These are phyloP conservation scores for Raddia guianensis DNA, from an alignment of 176 grass and related monocot species.

Conservation along the genomic window DNA sequence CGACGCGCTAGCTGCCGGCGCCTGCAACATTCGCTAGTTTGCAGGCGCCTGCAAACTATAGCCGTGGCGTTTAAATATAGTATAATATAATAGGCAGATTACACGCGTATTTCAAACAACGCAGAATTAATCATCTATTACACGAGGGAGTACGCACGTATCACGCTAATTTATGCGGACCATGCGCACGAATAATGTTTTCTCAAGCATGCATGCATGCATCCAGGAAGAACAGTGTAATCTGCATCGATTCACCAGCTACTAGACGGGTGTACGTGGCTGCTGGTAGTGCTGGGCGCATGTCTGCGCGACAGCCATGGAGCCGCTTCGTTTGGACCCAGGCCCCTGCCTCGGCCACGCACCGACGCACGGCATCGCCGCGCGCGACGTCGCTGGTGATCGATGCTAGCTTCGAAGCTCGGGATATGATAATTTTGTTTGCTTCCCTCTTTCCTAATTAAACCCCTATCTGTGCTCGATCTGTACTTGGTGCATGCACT, in stretches of 20 bases:
- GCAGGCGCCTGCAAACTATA: too few species aligned
- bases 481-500: background rate
- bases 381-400: too few species aligned
- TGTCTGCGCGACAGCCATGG: constrained; percentile 37
- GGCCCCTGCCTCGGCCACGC: constrained; percentile 36
- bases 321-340: constrained; percentile 34
- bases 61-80: too few species aligned
- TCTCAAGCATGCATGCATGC: background rate
- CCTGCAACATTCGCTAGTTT: too few species aligned
- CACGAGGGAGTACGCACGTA: too few species aligned
- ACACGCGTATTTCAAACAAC: too few species aligned
- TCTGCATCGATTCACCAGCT: background rate
- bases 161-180: too few species aligned
- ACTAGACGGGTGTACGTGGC: constrained; percentile 2
- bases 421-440: constrained; percentile 40
- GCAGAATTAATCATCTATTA: too few species aligned
- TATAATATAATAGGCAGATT: too few species aligned
- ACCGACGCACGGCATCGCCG: background rate
- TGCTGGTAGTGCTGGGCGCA: background rate
- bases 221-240: background rate
- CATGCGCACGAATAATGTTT: too few species aligned
- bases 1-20: too few species aligned
- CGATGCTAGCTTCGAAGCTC: background rate
- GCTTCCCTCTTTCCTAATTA: constrained; percentile 18
- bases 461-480: background rate